Evolutionary conservation across 139 green algal genomes (phyloP).

Genomic region (Chlamydomonas sphaeroides): DNA sequence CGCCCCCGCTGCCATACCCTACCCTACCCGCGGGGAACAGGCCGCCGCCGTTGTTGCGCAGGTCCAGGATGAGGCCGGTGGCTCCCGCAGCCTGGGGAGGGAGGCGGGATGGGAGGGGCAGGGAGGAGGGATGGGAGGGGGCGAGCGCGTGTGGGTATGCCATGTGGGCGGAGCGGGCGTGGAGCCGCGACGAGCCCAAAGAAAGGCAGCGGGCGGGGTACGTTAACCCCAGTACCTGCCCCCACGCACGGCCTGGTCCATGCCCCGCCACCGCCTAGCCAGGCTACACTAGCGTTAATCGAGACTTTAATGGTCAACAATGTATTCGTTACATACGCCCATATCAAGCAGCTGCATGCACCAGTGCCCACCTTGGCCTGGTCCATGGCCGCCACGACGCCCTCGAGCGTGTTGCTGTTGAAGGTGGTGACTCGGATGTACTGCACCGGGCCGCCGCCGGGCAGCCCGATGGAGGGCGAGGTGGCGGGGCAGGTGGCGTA

Average conservation of each 20-base stretch:
- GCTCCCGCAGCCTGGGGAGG: constrained; percentile 48
- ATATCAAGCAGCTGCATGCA: constrained; percentile 15
- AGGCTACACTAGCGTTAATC: too few relatives aligned
- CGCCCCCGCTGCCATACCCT: too few relatives aligned
- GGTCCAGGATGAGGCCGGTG: constrained; percentile 84
- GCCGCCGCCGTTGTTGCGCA: constrained; percentile 96
- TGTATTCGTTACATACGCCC: background rate
- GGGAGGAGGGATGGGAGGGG: too few relatives aligned
- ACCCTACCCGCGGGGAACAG: constrained; percentile 93
- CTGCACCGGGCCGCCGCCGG: constrained; percentile 56
- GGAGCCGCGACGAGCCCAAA: too few relatives aligned
- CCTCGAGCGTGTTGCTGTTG: constrained; percentile 80
- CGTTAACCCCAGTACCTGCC: too few relatives aligned
- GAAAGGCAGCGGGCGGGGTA: too few relatives aligned
- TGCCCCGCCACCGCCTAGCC: too few relatives aligned
- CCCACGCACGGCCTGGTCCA: too few relatives aligned
- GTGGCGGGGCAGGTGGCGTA: constrained; percentile 67
- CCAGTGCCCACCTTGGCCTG: constrained; percentile 54
- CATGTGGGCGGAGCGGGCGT: too few relatives aligned
- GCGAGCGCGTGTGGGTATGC: too few relatives aligned
- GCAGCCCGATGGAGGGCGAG: background rate
- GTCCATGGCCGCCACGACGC: constrained; percentile 66
- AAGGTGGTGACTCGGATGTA: constrained; percentile 93
- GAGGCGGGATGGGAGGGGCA: too few relatives aligned
- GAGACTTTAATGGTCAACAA: too few relatives aligned